These are phyloP conservation scores for Cryptosporidium baileyi DNA, from an alignment of 169 alveolate species.

Conservation along the genomic window DNA sequence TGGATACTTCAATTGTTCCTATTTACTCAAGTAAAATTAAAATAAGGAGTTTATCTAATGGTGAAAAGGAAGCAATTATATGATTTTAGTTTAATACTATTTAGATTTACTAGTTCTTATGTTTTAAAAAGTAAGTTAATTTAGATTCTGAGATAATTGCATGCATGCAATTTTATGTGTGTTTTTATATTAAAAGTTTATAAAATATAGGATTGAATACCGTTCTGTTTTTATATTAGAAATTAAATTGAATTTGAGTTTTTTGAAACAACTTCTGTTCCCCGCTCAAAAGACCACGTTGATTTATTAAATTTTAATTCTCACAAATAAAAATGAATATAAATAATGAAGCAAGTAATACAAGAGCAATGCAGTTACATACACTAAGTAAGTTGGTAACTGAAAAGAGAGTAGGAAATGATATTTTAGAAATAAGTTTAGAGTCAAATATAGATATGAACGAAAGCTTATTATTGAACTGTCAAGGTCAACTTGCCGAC, in stretches of 20 bases:
- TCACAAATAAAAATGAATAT: conserved; percentile 30
- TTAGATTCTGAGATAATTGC: not conserved
- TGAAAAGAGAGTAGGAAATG: conserved; percentile 9
- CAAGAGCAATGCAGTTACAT: conserved; percentile 66
- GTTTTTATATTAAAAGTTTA: no score
- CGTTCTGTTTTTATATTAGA: no score
- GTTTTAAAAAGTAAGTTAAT: not conserved
- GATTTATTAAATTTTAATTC: no score
- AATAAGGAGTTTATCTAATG: not conserved
- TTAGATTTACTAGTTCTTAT: not conserved
- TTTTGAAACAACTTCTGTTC: no score
- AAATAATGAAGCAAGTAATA: conserved; percentile 61
- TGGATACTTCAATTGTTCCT: not conserved
- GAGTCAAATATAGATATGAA: conserved; percentile 22
- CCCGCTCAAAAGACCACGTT: no score
- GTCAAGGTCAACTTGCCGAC: conserved; percentile 23
- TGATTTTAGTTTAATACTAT: not conserved
- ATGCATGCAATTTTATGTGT: no score
- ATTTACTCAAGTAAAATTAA: not conserved
- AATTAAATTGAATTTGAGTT: no score
- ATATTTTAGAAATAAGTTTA: conserved; percentile 5
- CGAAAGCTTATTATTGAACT: conserved; percentile 49
- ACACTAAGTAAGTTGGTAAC: not conserved
- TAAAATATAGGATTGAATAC: no score
- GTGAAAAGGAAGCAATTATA: not conserved